Conservation (phyloP, 1,284 basidiomycete genomes). For the Cutaneotrichosporon mucoides region DNA sequence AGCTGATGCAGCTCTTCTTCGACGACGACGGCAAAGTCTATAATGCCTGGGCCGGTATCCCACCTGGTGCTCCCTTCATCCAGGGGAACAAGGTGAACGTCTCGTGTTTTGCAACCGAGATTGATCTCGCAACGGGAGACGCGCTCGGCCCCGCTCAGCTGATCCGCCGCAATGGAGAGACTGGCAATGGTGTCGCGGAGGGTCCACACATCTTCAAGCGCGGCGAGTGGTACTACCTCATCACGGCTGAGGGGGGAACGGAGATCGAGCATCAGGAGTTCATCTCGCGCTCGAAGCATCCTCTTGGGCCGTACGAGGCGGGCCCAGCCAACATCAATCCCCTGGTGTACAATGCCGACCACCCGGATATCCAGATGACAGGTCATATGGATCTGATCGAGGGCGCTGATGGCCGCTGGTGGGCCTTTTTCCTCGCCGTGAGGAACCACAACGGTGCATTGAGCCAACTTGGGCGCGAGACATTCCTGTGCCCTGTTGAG, state of each 20-base stretch:
- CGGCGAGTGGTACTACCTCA: constrained; percentile 29
- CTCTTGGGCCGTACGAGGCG: constrained; percentile 13
- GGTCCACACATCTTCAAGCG: constrained; percentile 29
- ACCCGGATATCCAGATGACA: constrained; percentile 20
- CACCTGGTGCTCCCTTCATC: too few relatives aligned
- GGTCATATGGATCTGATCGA: constrained; percentile 31
- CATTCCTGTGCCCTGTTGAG: constrained; percentile 23
- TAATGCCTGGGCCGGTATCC: too few relatives aligned
- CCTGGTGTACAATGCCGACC: constrained; percentile 23
- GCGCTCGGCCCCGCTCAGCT: too few relatives aligned
- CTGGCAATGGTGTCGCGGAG: constrained; percentile 23
- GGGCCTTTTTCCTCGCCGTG: constrained; percentile 25
- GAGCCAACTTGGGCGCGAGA: constrained; percentile 22
- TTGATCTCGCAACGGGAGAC: too few relatives aligned
- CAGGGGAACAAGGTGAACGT: too few relatives aligned
- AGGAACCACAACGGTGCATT: constrained; percentile 6
- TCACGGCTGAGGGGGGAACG: constrained; percentile 36
- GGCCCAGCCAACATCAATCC: constrained; percentile 21
- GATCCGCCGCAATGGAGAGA: background rate
- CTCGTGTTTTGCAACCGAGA: too few relatives aligned
- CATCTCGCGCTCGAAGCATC: constrained; percentile 19
- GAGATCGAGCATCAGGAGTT: constrained; percentile 25
- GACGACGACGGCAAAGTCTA: constrained; percentile 10
- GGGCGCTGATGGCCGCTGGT: constrained; percentile 23
- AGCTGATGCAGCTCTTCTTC: constrained; percentile 15